These are phyloP conservation scores for Hyphopichia buzzinii DNA, from an alignment of 1,139 yeast genomes.

Conservation along the genomic window DNA sequence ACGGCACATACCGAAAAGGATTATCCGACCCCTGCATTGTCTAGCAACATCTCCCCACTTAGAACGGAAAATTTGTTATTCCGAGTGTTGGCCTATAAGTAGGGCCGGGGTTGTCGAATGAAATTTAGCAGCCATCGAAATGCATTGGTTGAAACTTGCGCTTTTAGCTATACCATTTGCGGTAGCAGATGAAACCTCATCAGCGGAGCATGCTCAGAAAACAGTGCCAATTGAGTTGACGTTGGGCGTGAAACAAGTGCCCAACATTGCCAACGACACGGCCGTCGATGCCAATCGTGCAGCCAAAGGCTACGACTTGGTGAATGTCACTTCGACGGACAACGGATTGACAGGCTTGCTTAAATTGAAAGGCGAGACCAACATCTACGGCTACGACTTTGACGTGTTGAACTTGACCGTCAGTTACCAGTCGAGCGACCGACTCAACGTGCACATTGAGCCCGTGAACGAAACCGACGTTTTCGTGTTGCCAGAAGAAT, in stretches of 20 bases:
- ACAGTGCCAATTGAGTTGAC: conserved; percentile 16
- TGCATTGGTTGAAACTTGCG: too few species aligned
- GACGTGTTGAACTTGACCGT: conserved; percentile 24
- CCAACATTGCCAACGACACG: conserved; percentile 21
- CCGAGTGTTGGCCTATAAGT: too few species aligned
- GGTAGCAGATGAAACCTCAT: too few species aligned
- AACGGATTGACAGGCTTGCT: conserved; percentile 22
- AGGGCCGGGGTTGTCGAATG: too few species aligned
- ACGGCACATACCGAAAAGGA: too few species aligned
- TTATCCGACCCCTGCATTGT: too few species aligned
- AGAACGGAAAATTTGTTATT: too few species aligned
- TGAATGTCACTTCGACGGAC: conserved; percentile 13
- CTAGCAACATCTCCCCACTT: too few species aligned
- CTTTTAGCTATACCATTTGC: too few species aligned
- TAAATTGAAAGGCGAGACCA: conserved; percentile 20
- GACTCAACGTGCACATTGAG: conserved; percentile 24
- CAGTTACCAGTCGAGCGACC: conserved; percentile 20
- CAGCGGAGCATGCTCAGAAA: too few species aligned
- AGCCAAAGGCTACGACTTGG: conserved; percentile 24
- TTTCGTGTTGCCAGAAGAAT: conserved; percentile 21
- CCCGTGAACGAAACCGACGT: conserved; percentile 24
- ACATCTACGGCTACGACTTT: conserved; percentile 30
- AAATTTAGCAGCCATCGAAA: too few species aligned
- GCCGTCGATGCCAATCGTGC: conserved; percentile 27
- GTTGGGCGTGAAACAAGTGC: conserved; percentile 21